Evolutionary conservation across 108 stramenopile genomes (phyloP).

Genomic region (Pseudonitzschia delicatissima): DNA sequence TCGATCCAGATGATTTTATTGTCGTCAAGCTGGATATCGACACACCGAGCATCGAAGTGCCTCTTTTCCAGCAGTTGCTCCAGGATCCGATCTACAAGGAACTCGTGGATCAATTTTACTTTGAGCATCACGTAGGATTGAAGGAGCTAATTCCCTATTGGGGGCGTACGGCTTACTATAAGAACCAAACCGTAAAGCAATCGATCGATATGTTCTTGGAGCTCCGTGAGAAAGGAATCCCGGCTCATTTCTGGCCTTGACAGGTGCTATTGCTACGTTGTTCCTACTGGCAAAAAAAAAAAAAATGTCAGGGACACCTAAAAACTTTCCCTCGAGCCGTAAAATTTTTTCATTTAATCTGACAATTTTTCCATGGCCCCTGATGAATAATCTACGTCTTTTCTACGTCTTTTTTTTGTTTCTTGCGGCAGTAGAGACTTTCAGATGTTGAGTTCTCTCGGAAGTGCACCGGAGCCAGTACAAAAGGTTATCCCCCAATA

Average conservation of each 20-base stretch:
- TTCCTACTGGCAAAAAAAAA: too few species aligned
- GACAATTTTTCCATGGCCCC: too few species aligned
- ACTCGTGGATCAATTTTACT: slow-evolving; percentile 74
- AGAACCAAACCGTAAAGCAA: slow-evolving; percentile 43
- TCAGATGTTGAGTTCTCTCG: too few species aligned
- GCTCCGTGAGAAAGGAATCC: background rate
- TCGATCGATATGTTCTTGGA: slow-evolving; percentile 44
- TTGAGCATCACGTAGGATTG: slow-evolving; percentile 65
- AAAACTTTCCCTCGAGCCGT: too few species aligned
- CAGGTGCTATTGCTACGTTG: too few species aligned
- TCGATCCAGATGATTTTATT: slow-evolving; percentile 52
- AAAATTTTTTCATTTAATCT: too few species aligned
- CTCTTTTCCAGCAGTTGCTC: slow-evolving; percentile 41
- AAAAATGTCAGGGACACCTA: too few species aligned
- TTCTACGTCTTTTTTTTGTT: too few species aligned
- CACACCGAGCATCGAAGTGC: slow-evolving; percentile 38
- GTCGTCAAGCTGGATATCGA: slow-evolving; percentile 75
- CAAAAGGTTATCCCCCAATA: too few species aligned
- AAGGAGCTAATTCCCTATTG: slow-evolving; percentile 36
- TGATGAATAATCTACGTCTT: too few species aligned
- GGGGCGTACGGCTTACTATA: slow-evolving; percentile 19
- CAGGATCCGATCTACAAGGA: slow-evolving; percentile 16
- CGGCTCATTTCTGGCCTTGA: slow-evolving; percentile 16
- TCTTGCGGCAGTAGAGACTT: too few species aligned
- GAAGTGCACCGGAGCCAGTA: too few species aligned